phyloP scores from a whole-genome alignment of 495 filamentous ascomycete genomes.

The Elaphomyces granulatus region DNA sequence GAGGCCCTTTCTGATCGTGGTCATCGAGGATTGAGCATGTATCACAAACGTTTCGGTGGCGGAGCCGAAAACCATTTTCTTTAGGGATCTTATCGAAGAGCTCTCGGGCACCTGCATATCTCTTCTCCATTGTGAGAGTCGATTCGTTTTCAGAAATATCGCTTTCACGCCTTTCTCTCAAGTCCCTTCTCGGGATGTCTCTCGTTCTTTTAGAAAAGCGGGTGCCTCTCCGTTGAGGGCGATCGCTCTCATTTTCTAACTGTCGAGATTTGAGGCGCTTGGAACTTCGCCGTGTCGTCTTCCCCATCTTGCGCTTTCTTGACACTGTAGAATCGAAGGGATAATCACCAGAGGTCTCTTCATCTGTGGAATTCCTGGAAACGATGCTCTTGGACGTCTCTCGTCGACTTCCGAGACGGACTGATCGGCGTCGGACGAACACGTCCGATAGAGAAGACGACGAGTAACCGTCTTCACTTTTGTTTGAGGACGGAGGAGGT shows the following conservation, averaged over 20 bases:
- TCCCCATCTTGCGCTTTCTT: conserved; percentile 30
- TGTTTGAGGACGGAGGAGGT: no score
- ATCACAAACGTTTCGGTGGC: conserved; percentile 59
- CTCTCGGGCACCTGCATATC: conserved; percentile 47
- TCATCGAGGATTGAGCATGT: conserved; percentile 45
- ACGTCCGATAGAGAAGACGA: no score
- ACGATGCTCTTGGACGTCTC: no score
- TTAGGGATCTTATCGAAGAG: conserved; percentile 41
- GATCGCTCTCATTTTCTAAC: conserved; percentile 10
- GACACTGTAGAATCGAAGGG: background rate
- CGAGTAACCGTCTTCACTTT: no score
- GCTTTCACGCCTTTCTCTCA: conserved; percentile 52
- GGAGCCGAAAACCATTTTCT: conserved; percentile 45
- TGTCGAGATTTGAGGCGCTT: conserved; percentile 6
- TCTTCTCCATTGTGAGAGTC: conserved; percentile 36
- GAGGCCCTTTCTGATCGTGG: conserved; percentile 38
- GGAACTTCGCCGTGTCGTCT: background rate
- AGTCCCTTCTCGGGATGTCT: conserved; percentile 30
- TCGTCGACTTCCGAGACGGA: no score
- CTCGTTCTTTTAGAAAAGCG: conserved; percentile 19
- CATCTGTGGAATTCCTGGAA: conserved; percentile 1
- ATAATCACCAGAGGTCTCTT: background rate
- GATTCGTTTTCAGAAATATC: conserved; percentile 47
- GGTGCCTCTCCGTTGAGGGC: conserved; percentile 2
- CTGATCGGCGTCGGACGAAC: no score